Percentiles rank a stretch among this genome's conserved stretches.
Conservation (phyloP, 805 yeast species). For the Candida andamanensis region DNA sequence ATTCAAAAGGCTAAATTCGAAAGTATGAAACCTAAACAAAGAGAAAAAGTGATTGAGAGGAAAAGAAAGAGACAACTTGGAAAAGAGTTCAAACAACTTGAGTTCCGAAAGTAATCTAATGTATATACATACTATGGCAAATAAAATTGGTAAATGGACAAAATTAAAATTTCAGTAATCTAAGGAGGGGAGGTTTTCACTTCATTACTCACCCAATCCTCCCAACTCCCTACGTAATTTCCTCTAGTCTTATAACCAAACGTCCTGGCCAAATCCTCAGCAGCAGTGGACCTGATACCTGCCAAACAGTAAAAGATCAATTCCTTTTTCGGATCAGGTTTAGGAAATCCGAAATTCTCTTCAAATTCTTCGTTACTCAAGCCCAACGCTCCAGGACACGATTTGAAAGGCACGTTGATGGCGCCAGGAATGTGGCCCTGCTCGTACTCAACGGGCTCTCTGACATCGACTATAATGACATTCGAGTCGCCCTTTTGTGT, state of each 20-base stretch:
- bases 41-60: conserved; percentile 80
- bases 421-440: conserved; percentile 82
- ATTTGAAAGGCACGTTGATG: conserved; percentile 81
- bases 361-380: conserved; percentile 73
- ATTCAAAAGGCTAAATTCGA: conserved; percentile 76
- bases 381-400: conserved; percentile 89
- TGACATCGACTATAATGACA: conserved; percentile 73
- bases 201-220: conserved; percentile 66
- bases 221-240: conserved; percentile 81
- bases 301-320: conserved; percentile 88
- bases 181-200: conserved; percentile 7
- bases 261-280: conserved; percentile 87
- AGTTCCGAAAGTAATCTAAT: conserved; percentile 17
- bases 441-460: conserved; percentile 80
- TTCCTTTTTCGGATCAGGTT: conserved; percentile 68
- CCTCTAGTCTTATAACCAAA: conserved; percentile 83
- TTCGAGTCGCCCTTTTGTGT: conserved; percentile 36
- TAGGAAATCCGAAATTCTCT: conserved; percentile 72
- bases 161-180: background rate
- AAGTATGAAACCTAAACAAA: conserved; percentile 61
- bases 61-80: conserved; percentile 83
- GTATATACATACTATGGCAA: conserved; percentile 1
- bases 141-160: background rate
- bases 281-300: conserved; percentile 86
- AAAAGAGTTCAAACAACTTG: conserved; percentile 61